Evolutionary conservation across 805 yeast genomes (phyloP).

Genomic region (Myxozyma neglecta): DNA sequence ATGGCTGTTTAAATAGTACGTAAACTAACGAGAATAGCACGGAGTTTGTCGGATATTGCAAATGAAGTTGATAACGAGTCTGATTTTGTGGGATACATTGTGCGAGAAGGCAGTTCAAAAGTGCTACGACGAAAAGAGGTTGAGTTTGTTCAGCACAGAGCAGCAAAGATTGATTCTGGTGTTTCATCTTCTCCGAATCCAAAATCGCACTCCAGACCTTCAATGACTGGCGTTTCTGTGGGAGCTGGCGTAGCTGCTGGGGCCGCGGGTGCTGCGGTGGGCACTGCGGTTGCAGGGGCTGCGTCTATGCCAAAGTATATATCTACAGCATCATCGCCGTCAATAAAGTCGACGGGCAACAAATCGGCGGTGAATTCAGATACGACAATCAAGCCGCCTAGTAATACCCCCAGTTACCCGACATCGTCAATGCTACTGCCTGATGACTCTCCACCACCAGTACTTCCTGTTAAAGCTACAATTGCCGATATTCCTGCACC

Average conservation of each 20-base stretch:
- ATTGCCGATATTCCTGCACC: background rate
- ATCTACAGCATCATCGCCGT: background rate
- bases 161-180: background rate
- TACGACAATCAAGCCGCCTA: background rate
- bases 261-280: background rate
- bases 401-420: background rate
- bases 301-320: too few species aligned
- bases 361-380: background rate
- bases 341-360: background rate
- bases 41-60: conserved; percentile 78
- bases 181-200: background rate
- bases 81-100: conserved; percentile 70
- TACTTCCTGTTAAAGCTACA: background rate
- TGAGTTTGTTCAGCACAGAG: conserved; percentile 38
- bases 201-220: too few species aligned
- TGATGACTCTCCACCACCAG: background rate
- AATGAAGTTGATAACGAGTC: conserved; percentile 77
- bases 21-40: conserved; percentile 42
- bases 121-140: conserved; percentile 40
- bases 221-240: background rate
- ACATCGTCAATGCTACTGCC: conserved; percentile 4
- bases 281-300: background rate
- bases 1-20: background rate
- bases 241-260: background rate
- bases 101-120: conserved; percentile 41